Base-by-base conservation (phyloP, 352 stramenopile genomes). In the Pythium biforme region DNA sequence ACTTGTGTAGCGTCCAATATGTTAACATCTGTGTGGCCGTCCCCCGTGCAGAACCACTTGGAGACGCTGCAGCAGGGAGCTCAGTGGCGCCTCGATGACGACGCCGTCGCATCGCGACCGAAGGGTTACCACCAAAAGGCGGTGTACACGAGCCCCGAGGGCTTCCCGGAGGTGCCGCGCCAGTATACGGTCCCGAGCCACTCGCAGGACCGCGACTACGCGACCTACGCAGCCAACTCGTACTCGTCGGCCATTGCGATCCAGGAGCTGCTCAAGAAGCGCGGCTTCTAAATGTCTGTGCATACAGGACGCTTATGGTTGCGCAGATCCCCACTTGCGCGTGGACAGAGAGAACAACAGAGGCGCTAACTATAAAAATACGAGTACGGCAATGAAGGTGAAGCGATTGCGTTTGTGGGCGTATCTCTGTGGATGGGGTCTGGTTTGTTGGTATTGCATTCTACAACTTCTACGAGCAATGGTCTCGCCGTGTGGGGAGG, bases 181-280 rank as follows among this genome's bases (percentile, higher is more conserved):
- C 86, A 87, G 73, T 95, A 88, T 72, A 77, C 76, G 26, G 63
- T 79, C 52, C 73, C 79, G n/a, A 74, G 82, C 64, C 86, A 95
- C 76, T 84, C 78, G 33, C 70, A 76, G 22, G 77, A 81, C 15
- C 79, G 71, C 55, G 80, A 93, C 71, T 95, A 70, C 59, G 81
- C 75, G 50, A 91, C 81, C 47, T 93, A 95, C 72, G 81, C 77
- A 31, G 86, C 83, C 67, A 95, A 95, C 74, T 95, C 86, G 75
- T 92, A 92, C 78, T 74, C 81, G 66, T 86, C 86, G 62, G 82
- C 81, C 14, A 95, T 95, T 64, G 86, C 83, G 34, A 79, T 95
- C 63, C 76, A 87, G 53, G 82, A 95, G 60, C 46, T 80, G 55
- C 84, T 95, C 48, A 91, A 90, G 72, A 75, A 76, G 54, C 86